Evolutionary conservation across 164 flowering plant genomes (phyloP).

Genomic region (Annona squamosa): DNA sequence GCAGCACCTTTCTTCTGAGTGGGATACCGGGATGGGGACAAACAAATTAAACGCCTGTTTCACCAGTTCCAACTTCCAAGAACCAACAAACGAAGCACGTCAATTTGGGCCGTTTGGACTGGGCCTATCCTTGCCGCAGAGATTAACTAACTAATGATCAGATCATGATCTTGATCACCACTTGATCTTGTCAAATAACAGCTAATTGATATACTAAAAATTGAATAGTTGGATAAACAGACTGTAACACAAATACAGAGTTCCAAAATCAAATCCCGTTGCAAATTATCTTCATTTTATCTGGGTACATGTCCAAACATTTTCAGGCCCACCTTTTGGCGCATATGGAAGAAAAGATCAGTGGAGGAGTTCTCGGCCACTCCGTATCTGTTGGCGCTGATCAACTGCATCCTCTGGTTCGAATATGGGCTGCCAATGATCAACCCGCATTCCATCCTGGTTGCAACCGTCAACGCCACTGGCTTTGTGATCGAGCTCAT

Average conservation of each 20-base stretch:
- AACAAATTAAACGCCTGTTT: no score
- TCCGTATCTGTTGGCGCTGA: slow-evolving; percentile 65
- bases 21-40: no score
- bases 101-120: neutral
- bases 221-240: neutral
- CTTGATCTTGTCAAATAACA: no score
- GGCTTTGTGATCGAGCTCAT: slow-evolving; percentile 54
- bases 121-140: neutral
- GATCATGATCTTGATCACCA: neutral
- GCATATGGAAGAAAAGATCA: slow-evolving; percentile 66
- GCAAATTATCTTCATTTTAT: neutral
- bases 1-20: no score
- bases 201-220: no score
- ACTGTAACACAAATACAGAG: neutral
- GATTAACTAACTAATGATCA: neutral
- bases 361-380: slow-evolving; percentile 71
- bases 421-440: slow-evolving; percentile 74
- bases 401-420: slow-evolving; percentile 73
- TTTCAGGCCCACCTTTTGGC: slow-evolving; percentile 70
- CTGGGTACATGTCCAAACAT: no score
- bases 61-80: no score
- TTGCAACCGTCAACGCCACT: slow-evolving; percentile 55
- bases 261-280: neutral
- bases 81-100: neutral
- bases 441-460: slow-evolving; percentile 54